phyloP scores from a whole-genome alignment of 2,329 filamentous ascomycete genomes.

The Fusarium xyrophilum region DNA sequence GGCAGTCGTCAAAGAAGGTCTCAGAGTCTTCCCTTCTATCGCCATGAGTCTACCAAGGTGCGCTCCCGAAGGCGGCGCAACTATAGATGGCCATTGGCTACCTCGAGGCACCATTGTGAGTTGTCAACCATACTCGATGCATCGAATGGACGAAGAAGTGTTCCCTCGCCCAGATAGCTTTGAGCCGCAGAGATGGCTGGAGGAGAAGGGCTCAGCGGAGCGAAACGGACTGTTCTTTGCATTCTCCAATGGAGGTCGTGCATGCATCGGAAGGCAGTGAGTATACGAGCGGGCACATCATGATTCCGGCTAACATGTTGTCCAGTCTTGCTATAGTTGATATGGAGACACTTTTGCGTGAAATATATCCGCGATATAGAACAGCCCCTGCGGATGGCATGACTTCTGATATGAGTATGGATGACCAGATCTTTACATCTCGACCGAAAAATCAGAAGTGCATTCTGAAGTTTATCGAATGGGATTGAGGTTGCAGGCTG shows the following conservation, averaged over 20 bases:
- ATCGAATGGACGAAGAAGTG: conserved; percentile 4
- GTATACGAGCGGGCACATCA: neutral
- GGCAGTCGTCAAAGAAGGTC: conserved; percentile 26
- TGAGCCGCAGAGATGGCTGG: conserved; percentile 18
- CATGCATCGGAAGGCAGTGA: conserved; percentile 32
- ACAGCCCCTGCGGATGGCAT: conserved; percentile 5
- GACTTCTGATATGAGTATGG: conserved; percentile 21
- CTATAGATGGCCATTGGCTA: conserved; percentile 13
- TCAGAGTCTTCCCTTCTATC: conserved; percentile 21
- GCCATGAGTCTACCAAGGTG: conserved; percentile 22
- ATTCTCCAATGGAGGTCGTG: conserved; percentile 20
- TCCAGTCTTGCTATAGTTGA: conserved; percentile 22
- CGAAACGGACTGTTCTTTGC: conserved; percentile 25
- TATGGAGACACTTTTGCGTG: conserved; percentile 25
- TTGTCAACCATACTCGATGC: conserved; percentile 27
- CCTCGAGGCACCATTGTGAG: conserved; percentile 24
- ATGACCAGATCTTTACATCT: conserved; percentile 30
- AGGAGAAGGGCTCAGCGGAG: conserved; percentile 1
- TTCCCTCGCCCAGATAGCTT: conserved; percentile 21
- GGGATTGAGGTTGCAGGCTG: neutral
- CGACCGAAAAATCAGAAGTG: conserved; percentile 29
- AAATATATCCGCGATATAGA: conserved; percentile 11
- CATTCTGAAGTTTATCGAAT: conserved; percentile 12
- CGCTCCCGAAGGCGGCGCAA: conserved; percentile 9
- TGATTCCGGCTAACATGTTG: neutral